Base-by-base conservation (phyloP, 345 rosid species). In the Rhodamnia rubescens region DNA sequence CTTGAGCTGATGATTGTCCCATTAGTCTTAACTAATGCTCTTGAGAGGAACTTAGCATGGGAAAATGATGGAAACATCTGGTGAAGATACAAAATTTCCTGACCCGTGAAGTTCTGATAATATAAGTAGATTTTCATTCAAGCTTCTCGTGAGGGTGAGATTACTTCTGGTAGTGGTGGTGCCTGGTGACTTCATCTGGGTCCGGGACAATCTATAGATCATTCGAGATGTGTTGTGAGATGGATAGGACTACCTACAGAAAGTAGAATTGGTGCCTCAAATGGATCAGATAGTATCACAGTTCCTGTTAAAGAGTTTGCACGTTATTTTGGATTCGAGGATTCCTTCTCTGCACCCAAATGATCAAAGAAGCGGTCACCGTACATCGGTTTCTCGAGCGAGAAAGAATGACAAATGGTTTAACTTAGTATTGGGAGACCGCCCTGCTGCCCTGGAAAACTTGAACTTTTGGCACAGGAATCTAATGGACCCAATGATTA, bases 361-460 rank as follows among this genome's bases (percentile, higher is more conserved):
- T 78, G 92, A 87, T 42, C 47, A 10, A 69, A 92, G 88, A 16
- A 82, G 75, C 75, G 85, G 88, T 64, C 91, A 87, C n/a, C 83
- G 81, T 47, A 81, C 82, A 20, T 90, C 95, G 1, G 87, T 56
- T 90, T 88, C 87, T 82, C 91, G 91, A 61, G 91, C 86, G 51
- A 93, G 85, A 86, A 95, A 91, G 92, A 96, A 92, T 59, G 99
- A 96, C 87, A 95, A 90, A 92, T 96, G 99, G 99, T 96, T 96
- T 88, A 93, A 95, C 90, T 90, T 96, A 83, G 92, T 93, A 5
- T 90, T 95, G 86, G 99, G 99, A 74, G 96, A 92, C 85, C 96
- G 96, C 85, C 96, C 98, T 53, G 90, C 95, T 4, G 96, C 92
- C 20, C 82, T 93, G 13, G 96, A 94, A 82, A 93, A 92, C 86